Conservation (phyloP, 225 moss, liverwort and hornwort species). For the Pleurozium schreberi region DNA sequence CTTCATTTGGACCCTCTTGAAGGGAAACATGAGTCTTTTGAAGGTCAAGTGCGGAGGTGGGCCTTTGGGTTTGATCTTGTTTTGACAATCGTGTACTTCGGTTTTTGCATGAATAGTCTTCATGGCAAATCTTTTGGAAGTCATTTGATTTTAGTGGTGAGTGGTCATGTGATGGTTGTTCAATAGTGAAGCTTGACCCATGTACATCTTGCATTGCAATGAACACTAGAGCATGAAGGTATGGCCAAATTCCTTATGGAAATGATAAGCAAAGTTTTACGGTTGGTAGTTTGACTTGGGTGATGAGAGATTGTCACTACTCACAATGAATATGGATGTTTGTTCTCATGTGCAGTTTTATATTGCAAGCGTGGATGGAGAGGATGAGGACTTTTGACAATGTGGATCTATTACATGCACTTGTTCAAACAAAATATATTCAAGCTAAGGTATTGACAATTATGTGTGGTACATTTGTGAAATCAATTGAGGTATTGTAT, state of each 20-base stretch:
- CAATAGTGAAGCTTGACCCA: not conserved
- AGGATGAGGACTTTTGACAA: rapidly evolving
- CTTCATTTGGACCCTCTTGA: constrained; percentile 10
- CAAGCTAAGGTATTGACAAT: not conserved
- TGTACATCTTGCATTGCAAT: not conserved
- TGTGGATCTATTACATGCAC: not conserved
- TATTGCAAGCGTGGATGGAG: not conserved
- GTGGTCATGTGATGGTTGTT: not conserved
- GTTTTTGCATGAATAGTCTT: not conserved
- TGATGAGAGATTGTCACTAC: not conserved
- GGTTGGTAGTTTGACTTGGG: not conserved
- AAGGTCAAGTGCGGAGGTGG: constrained; percentile 1
- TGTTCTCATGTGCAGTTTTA: rapidly evolving
- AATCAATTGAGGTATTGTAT: not conserved
- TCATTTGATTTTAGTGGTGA: not conserved
- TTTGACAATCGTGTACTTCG: too few relatives aligned
- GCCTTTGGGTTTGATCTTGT: not conserved
- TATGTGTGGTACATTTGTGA: rapidly evolving
- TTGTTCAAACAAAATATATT: not conserved
- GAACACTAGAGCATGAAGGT: not conserved
- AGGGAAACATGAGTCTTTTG: not conserved
- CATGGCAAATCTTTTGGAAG: too few relatives aligned
- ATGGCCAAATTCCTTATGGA: too few relatives aligned
- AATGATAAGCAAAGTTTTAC: not conserved
- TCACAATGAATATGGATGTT: too few relatives aligned